Conservation (phyloP, 257 asterid species). For the Solanum piurae region DNA sequence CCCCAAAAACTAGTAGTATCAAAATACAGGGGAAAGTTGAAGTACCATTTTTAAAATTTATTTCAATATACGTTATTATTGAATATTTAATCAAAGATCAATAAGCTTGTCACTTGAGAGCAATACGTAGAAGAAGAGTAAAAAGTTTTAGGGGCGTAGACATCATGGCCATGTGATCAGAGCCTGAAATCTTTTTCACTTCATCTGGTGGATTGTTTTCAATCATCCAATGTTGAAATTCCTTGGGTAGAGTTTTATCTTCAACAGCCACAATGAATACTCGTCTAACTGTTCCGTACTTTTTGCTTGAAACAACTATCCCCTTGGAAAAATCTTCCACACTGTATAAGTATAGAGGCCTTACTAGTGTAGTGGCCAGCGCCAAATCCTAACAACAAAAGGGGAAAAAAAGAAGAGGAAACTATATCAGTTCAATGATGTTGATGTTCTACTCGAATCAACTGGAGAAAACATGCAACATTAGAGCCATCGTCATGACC, state of each 20-base stretch:
- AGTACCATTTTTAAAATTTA: neutral
- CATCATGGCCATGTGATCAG: conserved; percentile 35
- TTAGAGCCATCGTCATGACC: neutral
- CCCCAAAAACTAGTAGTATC: neutral
- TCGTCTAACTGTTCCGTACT: conserved; percentile 12
- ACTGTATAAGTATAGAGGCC: conserved; percentile 2
- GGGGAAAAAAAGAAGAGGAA: neutral
- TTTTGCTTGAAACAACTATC: neutral
- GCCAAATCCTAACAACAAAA: conserved; percentile 13
- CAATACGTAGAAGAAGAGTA: neutral
- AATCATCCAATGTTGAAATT: conserved; percentile 20
- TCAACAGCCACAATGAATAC: conserved; percentile 7
- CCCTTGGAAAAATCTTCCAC: conserved; percentile 1
- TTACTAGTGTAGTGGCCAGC: conserved; percentile 7
- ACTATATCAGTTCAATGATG: neutral
- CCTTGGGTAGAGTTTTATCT: conserved; percentile 10
- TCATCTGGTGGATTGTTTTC: conserved; percentile 22
- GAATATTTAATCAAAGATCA: neutral
- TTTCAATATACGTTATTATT: neutral
- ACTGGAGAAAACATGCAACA: neutral
- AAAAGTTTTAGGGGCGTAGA: conserved; percentile 17
- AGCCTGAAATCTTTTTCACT: conserved; percentile 12
- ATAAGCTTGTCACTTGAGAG: fast-evolving
- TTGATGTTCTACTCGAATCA: neutral
- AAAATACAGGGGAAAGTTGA: neutral